phyloP scores from a whole-genome alignment of 495 filamentous ascomycete species.

The Mycothermus thermophilus region DNA sequence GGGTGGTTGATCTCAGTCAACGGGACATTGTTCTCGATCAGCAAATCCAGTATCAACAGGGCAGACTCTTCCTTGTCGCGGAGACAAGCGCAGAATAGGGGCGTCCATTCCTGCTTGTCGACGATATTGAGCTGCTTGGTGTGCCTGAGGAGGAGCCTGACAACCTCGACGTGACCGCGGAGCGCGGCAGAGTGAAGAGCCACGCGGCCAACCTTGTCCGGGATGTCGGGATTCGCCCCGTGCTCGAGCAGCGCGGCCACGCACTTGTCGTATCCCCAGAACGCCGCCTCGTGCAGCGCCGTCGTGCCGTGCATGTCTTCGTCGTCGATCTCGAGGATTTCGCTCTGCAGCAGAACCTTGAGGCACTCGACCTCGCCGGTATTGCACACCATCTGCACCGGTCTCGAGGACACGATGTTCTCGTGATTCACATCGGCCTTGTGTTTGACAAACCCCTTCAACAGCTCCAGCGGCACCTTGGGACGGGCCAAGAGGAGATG shows the following conservation, averaged over 20 bases:
- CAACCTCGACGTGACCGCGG: constrained; percentile 31
- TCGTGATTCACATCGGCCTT: constrained; percentile 9
- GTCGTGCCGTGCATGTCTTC: constrained; percentile 9
- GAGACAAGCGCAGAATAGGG: constrained; percentile 13
- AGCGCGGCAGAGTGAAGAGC: constrained; percentile 40
- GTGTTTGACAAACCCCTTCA: constrained; percentile 9
- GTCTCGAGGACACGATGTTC: background rate
- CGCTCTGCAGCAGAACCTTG: constrained; percentile 5
- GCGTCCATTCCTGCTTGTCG: constrained; percentile 11
- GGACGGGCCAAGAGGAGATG: constrained; percentile 2
- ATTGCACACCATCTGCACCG: constrained; percentile 3
- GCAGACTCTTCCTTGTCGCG: constrained; percentile 6
- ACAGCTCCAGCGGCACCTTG: background rate
- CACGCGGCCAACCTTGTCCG: constrained; percentile 35
- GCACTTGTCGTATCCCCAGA: background rate
- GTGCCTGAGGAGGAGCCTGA: constrained; percentile 33
- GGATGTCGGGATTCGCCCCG: constrained; percentile 24
- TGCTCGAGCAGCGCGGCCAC: constrained; percentile 8
- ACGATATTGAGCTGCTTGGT: constrained; percentile 29
- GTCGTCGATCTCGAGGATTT: constrained; percentile 12
- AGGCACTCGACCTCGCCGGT: constrained; percentile 5
- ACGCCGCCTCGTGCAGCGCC: constrained; percentile 9
- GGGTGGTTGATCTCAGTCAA: constrained; percentile 15
- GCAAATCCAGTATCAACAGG: constrained; percentile 8
- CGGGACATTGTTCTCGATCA: constrained; percentile 5